Conservation (phyloP, 2,329 filamentous ascomycete genomes). For the Lasiodiplodia sp. region DNA sequence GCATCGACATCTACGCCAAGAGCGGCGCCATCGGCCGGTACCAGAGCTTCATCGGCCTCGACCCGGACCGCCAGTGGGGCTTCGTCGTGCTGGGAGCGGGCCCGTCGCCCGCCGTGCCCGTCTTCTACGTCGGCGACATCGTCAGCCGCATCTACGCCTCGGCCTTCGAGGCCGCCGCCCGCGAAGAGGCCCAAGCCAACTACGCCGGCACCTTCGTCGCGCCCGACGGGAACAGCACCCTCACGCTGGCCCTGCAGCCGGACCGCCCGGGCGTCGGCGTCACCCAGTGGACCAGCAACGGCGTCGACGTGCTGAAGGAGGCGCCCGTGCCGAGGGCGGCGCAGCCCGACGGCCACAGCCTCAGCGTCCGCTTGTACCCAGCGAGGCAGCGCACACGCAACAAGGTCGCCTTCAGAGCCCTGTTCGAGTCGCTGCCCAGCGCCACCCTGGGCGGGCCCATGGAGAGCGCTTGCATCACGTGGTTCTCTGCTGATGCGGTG, state of each 20-base stretch:
- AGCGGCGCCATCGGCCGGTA: not conserved
- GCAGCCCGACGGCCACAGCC: not conserved
- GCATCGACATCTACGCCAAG: not conserved
- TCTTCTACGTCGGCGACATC: not conserved
- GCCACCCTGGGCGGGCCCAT: not conserved
- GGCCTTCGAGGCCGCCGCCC: not conserved
- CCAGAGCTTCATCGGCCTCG: not conserved
- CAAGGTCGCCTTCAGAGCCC: not conserved
- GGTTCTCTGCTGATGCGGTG: not conserved
- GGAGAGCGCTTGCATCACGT: not conserved
- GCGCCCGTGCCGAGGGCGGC: too few relatives aligned
- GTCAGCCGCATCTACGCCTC: constrained; percentile 23
- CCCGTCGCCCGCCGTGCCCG: constrained; percentile 14
- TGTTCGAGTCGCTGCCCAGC: not conserved
- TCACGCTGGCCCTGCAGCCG: not conserved
- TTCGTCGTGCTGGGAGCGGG: constrained; percentile 25
- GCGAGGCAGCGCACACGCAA: not conserved
- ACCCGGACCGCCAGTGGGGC: constrained; percentile 21
- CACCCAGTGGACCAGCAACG: constrained; percentile 32
- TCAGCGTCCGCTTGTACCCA: not conserved
- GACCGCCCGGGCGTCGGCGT: not conserved
- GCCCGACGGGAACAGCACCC: not conserved
- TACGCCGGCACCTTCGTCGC: not conserved
- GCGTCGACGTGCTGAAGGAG: constrained; percentile 33
- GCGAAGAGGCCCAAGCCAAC: not conserved